phyloP scores from a whole-genome alignment of 371 early-diverging fungal species.

The Mucor indicus region DNA sequence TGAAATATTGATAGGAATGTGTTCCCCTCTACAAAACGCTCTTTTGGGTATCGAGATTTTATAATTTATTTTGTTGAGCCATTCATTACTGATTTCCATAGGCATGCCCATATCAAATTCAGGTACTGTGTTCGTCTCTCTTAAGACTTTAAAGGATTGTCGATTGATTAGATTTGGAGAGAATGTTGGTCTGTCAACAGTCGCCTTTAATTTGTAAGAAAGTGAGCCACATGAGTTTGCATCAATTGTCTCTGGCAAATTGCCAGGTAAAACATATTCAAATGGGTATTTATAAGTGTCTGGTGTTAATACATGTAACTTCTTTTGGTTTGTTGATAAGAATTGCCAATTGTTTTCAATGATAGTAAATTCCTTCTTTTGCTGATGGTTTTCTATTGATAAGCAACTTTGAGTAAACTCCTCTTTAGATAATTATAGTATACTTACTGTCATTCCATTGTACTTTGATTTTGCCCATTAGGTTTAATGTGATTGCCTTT shows the following conservation, averaged over 20 bases:
- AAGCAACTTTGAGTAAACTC: background rate
- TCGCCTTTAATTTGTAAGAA: slow-evolving; percentile 38
- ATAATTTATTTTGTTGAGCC: slow-evolving; percentile 27
- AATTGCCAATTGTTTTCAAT: slow-evolving; percentile 32
- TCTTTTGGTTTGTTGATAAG: slow-evolving; percentile 17
- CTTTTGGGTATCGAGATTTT: slow-evolving; percentile 20
- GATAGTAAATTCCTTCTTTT: slow-evolving; percentile 19
- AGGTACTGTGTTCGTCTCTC: slow-evolving; percentile 8
- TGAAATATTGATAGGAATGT: slow-evolving; percentile 26
- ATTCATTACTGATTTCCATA: slow-evolving; percentile 22
- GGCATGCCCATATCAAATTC: slow-evolving; percentile 5
- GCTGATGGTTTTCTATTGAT: slow-evolving; percentile 17
- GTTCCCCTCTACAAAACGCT: slow-evolving; percentile 27
- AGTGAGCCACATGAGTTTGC: slow-evolving; percentile 30
- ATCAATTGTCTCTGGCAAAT: slow-evolving; percentile 36
- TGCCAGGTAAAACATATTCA: slow-evolving; percentile 35
- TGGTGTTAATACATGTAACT: slow-evolving; percentile 10
- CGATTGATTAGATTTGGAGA: slow-evolving; percentile 25
- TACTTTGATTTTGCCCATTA: slow-evolving; percentile 26
- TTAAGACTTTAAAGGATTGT: slow-evolving; percentile 10
- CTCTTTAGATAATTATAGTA: background rate
- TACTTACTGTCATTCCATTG: slow-evolving; percentile 33
- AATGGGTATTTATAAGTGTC: slow-evolving; percentile 32
- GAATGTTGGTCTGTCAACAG: slow-evolving; percentile 33
- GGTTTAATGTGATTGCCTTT: slow-evolving; percentile 24